These are phyloP conservation scores for Neurospora africana DNA, from an alignment of 495 filamentous ascomycete species.

Conservation along the genomic window DNA sequence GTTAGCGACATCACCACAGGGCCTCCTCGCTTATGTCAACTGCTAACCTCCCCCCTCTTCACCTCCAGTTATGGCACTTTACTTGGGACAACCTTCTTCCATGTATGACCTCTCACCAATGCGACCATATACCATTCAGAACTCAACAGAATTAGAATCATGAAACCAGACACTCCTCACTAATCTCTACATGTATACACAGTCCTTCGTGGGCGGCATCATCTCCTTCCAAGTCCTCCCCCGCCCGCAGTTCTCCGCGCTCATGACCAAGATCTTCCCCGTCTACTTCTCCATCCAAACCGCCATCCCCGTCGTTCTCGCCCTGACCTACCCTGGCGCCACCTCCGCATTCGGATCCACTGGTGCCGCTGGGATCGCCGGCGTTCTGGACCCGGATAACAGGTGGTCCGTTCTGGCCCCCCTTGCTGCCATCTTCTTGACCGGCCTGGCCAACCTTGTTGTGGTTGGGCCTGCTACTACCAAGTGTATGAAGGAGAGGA, in stretches of 20 bases:
- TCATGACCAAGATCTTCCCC: conserved; percentile 75
- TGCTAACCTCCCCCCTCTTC: conserved; percentile 1
- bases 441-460: conserved; percentile 54
- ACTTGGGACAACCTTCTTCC: conserved; percentile 68
- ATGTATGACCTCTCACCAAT: conserved; percentile 36
- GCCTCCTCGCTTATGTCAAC: background rate
- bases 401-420: conserved; percentile 51
- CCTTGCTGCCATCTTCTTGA: conserved; percentile 50
- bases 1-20: conserved; percentile 30
- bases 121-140: background rate
- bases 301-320: conserved; percentile 56
- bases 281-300: conserved; percentile 79
- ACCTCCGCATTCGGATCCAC: conserved; percentile 20
- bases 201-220: conserved; percentile 73
- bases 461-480: conserved; percentile 63
- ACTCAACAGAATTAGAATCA: background rate
- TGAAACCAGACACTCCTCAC: background rate
- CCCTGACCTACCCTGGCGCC: conserved; percentile 66
- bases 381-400: conserved; percentile 46
- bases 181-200: background rate
- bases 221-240: conserved; percentile 64
- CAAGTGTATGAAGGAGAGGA: conserved; percentile 60
- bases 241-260: conserved; percentile 65
- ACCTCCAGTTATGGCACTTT: conserved; percentile 61
- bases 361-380: conserved; percentile 33